Evolutionary conservation across 139 green algal species (phyloP).

Genomic region (Nannochloris sp.): DNA sequence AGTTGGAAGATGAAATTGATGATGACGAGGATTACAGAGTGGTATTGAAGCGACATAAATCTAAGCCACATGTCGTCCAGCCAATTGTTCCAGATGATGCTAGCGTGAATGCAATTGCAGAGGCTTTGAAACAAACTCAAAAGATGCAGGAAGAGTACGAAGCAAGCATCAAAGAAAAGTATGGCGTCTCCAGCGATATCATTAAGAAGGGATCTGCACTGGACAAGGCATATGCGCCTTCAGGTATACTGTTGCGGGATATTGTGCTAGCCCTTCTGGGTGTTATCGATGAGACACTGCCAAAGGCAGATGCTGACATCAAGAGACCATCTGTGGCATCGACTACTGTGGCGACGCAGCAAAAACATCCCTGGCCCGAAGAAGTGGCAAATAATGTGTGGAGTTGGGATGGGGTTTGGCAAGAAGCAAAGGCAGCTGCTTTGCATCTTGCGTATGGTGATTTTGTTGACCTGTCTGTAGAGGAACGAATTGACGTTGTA

Average conservation of each 20-base stretch:
- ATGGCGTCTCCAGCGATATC: conserved; percentile 9
- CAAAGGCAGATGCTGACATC: conserved; percentile 6
- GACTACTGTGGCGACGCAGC: not conserved
- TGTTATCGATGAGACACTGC: not conserved
- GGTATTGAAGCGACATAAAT: not conserved
- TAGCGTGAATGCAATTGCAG: not conserved
- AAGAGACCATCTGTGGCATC: conserved; percentile 4
- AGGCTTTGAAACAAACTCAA: conserved; percentile 2
- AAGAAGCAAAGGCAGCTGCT: conserved; percentile 20
- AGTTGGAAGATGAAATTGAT: not conserved
- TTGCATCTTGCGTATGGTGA: conserved; percentile 43
- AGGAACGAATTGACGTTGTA: conserved; percentile 53
- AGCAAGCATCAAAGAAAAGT: conserved; percentile 17
- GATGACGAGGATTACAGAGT: not conserved
- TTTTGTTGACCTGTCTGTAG: conserved; percentile 43
- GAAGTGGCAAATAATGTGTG: conserved; percentile 22
- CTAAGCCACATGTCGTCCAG: not conserved
- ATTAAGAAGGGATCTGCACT: conserved; percentile 11
- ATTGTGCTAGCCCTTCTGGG: conserved; percentile 41
- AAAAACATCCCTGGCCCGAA: conserved; percentile 33
- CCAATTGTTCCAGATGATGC: not conserved
- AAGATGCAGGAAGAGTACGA: conserved; percentile 2
- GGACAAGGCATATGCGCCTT: conserved; percentile 17
- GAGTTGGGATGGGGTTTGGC: not conserved
- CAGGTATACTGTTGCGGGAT: conserved; percentile 52